phyloP scores from a whole-genome alignment of 768 basidiomycete species.

The Psilocybe cubensis region DNA sequence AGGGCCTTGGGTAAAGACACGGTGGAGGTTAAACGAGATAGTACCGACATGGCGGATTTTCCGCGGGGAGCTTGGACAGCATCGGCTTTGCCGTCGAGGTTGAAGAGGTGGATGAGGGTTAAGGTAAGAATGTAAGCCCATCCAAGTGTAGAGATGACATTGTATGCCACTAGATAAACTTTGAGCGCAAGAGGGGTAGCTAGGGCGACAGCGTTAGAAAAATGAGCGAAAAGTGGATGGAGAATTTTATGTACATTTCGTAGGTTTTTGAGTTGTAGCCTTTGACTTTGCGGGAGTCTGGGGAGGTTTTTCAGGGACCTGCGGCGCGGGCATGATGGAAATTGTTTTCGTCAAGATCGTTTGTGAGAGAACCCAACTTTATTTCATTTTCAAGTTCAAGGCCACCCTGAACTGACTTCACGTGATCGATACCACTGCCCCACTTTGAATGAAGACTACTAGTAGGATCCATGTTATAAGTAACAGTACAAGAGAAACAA shows the following conservation, averaged over 20 bases:
- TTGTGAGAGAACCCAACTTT: too few relatives aligned
- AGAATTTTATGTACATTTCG: slow-evolving; percentile 3
- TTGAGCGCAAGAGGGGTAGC: slow-evolving; percentile 34
- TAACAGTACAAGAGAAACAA: neutral
- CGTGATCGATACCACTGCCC: neutral
- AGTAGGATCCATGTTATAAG: too few relatives aligned
- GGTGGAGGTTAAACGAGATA: slow-evolving; percentile 37
- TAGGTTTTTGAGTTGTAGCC: neutral
- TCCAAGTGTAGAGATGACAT: slow-evolving; percentile 69
- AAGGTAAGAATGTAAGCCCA: slow-evolving; percentile 75
- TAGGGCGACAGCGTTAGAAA: slow-evolving; percentile 6
- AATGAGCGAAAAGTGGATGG: neutral
- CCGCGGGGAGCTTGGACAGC: slow-evolving; percentile 19
- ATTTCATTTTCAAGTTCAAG: too few relatives aligned
- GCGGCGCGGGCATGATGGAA: neutral
- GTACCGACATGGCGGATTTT: slow-evolving; percentile 38
- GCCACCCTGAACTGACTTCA: neutral
- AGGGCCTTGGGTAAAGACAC: slow-evolving; percentile 38
- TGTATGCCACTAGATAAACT: slow-evolving; percentile 80
- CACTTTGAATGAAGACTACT: neutral
- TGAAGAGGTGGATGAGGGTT: slow-evolving; percentile 53
- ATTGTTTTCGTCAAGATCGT: neutral
- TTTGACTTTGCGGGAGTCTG: neutral
- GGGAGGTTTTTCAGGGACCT: neutral
- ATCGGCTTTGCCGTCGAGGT: slow-evolving; percentile 43